A percentile compares a stretch with the other conserved stretches of the same genome.
Evolutionary conservation across 75 land plant species (phyloP).

Genomic region (Picea sitchensis): DNA sequence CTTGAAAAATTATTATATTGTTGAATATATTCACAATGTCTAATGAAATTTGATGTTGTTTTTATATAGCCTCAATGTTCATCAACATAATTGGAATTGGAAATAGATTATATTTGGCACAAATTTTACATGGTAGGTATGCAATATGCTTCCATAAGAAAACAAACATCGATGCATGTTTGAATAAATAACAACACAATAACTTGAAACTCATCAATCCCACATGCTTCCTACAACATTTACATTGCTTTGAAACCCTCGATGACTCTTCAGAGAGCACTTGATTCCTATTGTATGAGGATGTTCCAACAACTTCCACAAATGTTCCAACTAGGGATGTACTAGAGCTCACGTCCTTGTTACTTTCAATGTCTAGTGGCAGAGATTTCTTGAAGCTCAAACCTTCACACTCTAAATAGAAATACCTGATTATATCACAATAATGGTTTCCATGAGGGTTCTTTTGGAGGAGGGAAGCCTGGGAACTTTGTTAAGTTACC

Average conservation of each 20-base stretch:
- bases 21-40: no score
- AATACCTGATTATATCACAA: no score
- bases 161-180: slow-evolving; percentile 36
- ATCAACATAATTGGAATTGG: no score
- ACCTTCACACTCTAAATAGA: no score
- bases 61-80: no score
- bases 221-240: slow-evolving; percentile 36
- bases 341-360: background rate
- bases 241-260: slow-evolving; percentile 24
- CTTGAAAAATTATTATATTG: no score
- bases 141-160: slow-evolving; percentile 10
- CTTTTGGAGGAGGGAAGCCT: no score
- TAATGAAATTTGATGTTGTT: no score
- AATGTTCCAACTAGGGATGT: background rate
- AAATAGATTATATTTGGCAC: no score
- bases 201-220: slow-evolving; percentile 39
- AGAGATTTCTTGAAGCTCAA: background rate
- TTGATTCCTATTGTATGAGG: background rate
- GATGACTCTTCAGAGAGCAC: background rate
- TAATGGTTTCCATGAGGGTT: no score
- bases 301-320: background rate
- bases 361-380: background rate
- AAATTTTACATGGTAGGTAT: no score
- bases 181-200: slow-evolving; percentile 35
- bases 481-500: no score